These are phyloP conservation scores for Rhodamnia rubescens DNA, from an alignment of 345 rosid genomes.

Conservation along the genomic window DNA sequence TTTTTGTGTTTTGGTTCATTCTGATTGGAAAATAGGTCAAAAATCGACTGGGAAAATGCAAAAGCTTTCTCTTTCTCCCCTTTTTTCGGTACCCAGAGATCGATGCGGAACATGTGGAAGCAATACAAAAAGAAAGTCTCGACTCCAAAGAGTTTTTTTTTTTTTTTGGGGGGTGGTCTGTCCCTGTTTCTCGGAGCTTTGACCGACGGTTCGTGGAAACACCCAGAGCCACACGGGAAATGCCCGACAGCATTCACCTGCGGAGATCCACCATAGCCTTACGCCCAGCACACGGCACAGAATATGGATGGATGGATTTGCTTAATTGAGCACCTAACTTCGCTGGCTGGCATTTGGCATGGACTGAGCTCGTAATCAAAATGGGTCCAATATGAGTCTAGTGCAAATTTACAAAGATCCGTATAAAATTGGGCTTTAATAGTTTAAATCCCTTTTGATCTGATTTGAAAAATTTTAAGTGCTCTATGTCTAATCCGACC, in stretches of 20 bases:
- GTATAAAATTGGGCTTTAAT: too few species aligned
- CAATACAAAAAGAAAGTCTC: not conserved
- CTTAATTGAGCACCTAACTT: not conserved
- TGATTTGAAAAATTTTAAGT: too few species aligned
- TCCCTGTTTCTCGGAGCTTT: not conserved
- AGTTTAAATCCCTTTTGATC: too few species aligned
- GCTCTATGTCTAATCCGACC: too few species aligned
- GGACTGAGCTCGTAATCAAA: not conserved
- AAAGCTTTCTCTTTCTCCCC: not conserved
- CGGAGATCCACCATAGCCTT: not conserved
- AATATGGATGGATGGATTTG: not conserved
- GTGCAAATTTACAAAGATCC: not conserved
- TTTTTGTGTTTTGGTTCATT: not conserved
- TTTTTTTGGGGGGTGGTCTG: not conserved
- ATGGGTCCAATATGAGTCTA: not conserved
- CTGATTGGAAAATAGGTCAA: not conserved
- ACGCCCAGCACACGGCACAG: not conserved
- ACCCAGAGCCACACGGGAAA: not conserved
- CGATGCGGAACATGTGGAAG: not conserved
- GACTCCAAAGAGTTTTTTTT: not conserved
- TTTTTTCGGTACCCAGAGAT: not conserved
- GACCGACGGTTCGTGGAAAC: not conserved
- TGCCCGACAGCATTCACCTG: not conserved
- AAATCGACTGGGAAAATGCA: not conserved
- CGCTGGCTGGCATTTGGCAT: not conserved